Percentiles rank a stretch among this genome's conserved stretches.
phyloP scores from a whole-genome alignment of 495 filamentous ascomycete genomes.

The Pseudoneurospora amorphoporcata region DNA sequence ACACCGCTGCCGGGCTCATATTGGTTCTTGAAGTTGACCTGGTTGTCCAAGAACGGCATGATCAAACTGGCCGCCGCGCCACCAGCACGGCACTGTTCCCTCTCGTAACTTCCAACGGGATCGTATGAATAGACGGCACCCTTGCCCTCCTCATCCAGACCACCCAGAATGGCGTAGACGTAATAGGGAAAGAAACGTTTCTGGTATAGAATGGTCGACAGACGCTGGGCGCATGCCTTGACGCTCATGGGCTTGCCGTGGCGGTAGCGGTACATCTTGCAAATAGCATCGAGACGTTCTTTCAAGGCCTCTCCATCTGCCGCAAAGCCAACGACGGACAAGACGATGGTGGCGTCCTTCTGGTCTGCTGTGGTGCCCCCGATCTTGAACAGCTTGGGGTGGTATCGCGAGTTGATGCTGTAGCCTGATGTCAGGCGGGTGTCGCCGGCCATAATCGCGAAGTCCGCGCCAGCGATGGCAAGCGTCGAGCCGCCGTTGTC shows the following conservation, averaged over 20 bases:
- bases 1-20: slow-evolving; percentile 80
- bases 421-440: slow-evolving; percentile 91
- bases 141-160: slow-evolving; percentile 88
- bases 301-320: slow-evolving; percentile 86
- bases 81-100: slow-evolving; percentile 89
- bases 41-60: slow-evolving; percentile 98
- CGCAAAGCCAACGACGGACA: slow-evolving; percentile 91
- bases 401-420: slow-evolving; percentile 93
- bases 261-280: slow-evolving; percentile 95
- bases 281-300: slow-evolving; percentile 78
- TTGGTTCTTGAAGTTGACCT: slow-evolving; percentile 99
- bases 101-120: slow-evolving; percentile 90
- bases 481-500: slow-evolving; percentile 97
- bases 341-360: slow-evolving; percentile 69
- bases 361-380: slow-evolving; percentile 79
- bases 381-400: slow-evolving; percentile 93
- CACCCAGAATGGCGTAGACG: slow-evolving; percentile 82
- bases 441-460: slow-evolving; percentile 92
- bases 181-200: slow-evolving; percentile 99
- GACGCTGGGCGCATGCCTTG: slow-evolving; percentile 80
- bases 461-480: slow-evolving; percentile 86
- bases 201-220: slow-evolving; percentile 88
- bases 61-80: slow-evolving; percentile 94
- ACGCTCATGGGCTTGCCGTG: slow-evolving; percentile 90
- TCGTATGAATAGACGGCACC: slow-evolving; percentile 96